Conservation (phyloP, 2,329 filamentous ascomycete species). For the Beauveria sp. region DNA sequence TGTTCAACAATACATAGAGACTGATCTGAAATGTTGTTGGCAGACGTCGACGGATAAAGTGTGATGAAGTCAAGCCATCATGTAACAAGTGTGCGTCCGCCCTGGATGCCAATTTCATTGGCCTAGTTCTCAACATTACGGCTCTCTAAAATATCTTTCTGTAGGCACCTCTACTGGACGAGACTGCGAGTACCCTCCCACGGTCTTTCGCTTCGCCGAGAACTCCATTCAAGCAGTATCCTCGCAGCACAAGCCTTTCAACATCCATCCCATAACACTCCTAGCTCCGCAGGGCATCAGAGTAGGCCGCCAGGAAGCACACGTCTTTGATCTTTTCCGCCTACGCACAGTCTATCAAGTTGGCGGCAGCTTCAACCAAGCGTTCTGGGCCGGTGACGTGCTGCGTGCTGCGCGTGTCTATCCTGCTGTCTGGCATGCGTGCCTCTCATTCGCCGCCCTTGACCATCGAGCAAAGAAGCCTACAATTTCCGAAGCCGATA, state of each 20-base stretch:
- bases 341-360: conserved; percentile 1
- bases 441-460: conserved; percentile 3
- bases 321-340: conserved; percentile 5
- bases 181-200: neutral
- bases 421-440: conserved; percentile 7
- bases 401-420: neutral
- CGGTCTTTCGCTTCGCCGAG: neutral
- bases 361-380: conserved; percentile 4
- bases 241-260: neutral
- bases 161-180: neutral
- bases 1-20: no score
- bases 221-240: neutral
- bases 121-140: neutral
- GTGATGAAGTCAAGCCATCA: conserved; percentile 6
- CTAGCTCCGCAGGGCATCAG: neutral
- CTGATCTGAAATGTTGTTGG: neutral
- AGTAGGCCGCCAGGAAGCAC: neutral
- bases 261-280: neutral
- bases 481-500: neutral
- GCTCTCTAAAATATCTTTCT: neutral
- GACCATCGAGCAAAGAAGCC: conserved; percentile 3
- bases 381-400: conserved; percentile 3
- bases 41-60: conserved; percentile 5
- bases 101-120: neutral
- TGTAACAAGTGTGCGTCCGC: neutral